Evolutionary conservation across 352 stramenopile species (phyloP).

Genomic region (Phytophthora meadii): DNA sequence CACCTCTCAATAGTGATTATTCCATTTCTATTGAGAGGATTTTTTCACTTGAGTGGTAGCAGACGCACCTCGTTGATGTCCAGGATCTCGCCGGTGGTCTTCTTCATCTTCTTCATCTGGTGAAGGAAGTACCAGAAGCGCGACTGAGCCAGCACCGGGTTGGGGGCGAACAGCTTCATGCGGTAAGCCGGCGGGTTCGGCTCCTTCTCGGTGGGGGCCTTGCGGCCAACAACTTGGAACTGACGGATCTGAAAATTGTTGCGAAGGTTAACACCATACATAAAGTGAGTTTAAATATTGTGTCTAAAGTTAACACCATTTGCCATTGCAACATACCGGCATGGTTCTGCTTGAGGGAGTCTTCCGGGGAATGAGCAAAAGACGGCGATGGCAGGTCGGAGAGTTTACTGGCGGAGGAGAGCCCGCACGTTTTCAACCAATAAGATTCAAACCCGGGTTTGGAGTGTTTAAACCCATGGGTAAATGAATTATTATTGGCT

Average conservation of each 20-base stretch:
- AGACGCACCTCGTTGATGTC: constrained; percentile 97
- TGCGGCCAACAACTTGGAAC: constrained; percentile 99
- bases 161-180: constrained; percentile 98
- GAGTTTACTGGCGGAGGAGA: constrained; percentile 38
- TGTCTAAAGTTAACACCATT: background rate
- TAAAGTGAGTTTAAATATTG: constrained; percentile 3
- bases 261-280: constrained; percentile 8
- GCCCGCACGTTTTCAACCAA: constrained; percentile 24
- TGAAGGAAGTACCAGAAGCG: constrained; percentile 99
- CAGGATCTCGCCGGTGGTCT: constrained; percentile 99
- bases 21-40: constrained; percentile 17
- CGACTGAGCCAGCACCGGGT: constrained; percentile 98
- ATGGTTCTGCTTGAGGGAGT: constrained; percentile 47
- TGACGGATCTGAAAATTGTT: constrained; percentile 91
- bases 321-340: constrained; percentile 31
- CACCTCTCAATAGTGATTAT: constrained; percentile 18
- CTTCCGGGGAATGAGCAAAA: constrained; percentile 42
- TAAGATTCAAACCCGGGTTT: background rate
- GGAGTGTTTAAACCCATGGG: background rate
- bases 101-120: constrained; percentile 99
- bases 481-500: background rate
- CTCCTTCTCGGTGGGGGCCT: constrained; percentile 97
- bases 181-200: constrained; percentile 98
- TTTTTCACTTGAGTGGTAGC: constrained; percentile 14
- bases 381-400: background rate